phyloP scores from a whole-genome alignment of 2,329 filamentous ascomycete species.

The Xylaria sp. region DNA sequence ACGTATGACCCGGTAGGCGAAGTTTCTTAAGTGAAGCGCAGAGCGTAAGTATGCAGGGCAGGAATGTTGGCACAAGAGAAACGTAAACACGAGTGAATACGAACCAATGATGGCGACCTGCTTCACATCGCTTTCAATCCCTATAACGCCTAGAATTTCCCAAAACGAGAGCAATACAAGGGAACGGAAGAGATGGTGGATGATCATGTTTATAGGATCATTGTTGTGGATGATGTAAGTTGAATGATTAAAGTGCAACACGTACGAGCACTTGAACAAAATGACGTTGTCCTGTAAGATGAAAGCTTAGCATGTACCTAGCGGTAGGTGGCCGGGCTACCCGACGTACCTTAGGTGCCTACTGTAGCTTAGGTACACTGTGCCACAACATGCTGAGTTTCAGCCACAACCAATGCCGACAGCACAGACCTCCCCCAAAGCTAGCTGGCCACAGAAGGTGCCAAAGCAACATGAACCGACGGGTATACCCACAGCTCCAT shows the following conservation, averaged over 20 bases:
- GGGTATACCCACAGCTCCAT: no score
- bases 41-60: not conserved
- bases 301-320: not conserved
- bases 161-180: slow-evolving; percentile 22
- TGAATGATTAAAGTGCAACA: not conserved
- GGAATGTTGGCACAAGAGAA: not conserved
- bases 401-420: slow-evolving; percentile 1
- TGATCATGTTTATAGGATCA: slow-evolving; percentile 23
- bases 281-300: not conserved
- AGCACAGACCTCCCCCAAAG: no score
- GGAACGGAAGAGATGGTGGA: slow-evolving; percentile 15
- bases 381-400: not conserved
- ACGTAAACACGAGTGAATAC: slow-evolving; percentile 29
- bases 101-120: slow-evolving; percentile 71
- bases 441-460: no score
- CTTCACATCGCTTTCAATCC: slow-evolving; percentile 58
- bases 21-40: not conserved
- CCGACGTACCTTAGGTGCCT: not conserved
- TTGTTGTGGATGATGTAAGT: not conserved
- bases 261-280: not conserved
- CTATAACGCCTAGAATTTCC: slow-evolving; percentile 56
- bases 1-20: not conserved
- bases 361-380: not conserved
- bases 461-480: no score
- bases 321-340: no score